Conservation (phyloP, 345 rosid species). For the Rhizophora apiculata region DNA sequence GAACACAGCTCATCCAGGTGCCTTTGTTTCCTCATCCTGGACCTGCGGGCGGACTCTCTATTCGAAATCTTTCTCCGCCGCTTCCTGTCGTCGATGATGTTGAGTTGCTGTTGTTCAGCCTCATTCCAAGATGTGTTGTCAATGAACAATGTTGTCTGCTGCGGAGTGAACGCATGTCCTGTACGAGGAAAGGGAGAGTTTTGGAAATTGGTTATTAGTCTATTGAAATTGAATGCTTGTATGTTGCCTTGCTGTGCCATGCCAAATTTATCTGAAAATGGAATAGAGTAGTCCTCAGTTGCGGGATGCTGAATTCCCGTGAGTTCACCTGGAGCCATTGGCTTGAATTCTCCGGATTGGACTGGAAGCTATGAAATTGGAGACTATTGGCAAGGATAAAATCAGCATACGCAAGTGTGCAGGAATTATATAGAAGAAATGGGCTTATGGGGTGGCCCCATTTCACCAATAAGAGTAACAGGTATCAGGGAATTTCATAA, state of each 20-base stretch:
- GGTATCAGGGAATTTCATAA: constrained; percentile 23
- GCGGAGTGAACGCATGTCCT: constrained; percentile 33
- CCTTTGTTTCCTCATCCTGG: constrained; percentile 93
- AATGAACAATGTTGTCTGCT: constrained; percentile 48
- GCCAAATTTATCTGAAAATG: constrained; percentile 34
- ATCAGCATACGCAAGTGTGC: constrained; percentile 16
- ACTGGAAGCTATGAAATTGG: constrained; percentile 17
- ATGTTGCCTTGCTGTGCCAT: constrained; percentile 27
- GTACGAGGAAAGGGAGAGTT: constrained; percentile 33
- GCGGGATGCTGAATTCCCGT: constrained; percentile 45
- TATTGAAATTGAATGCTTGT: constrained; percentile 45
- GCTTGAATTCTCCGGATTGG: constrained; percentile 13
- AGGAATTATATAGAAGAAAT: constrained; percentile 51
- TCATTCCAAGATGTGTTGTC: constrained; percentile 74
- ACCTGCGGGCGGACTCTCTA: constrained; percentile 93
- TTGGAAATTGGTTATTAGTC: constrained; percentile 34
- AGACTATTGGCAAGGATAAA: constrained; percentile 27
- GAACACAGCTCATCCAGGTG: constrained; percentile 96
- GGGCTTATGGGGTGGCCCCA: constrained; percentile 28
- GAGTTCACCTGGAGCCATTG: constrained; percentile 54
- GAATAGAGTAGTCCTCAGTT: constrained; percentile 35
- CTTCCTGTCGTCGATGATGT: constrained; percentile 78
- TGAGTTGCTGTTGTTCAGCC: constrained; percentile 57
- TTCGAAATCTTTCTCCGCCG: constrained; percentile 92
- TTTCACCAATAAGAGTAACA: constrained; percentile 22